phyloP scores from a whole-genome alignment of 1,139 yeast genomes.

The Candida sanyaensis region DNA sequence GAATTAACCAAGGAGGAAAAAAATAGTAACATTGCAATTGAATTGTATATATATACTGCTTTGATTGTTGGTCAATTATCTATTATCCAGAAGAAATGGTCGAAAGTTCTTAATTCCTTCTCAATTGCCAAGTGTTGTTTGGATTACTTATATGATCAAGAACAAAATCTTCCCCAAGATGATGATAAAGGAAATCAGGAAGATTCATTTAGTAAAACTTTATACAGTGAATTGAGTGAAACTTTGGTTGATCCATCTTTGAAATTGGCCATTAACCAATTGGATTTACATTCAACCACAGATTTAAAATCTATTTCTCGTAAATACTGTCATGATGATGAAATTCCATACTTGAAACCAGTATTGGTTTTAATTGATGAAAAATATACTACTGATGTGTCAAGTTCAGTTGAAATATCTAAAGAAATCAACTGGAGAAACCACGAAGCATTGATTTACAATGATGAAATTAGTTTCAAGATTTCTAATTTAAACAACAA shows the following conservation, averaged over 20 bases:
- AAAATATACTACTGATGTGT: slow-evolving; percentile 39
- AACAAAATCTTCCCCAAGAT: background rate
- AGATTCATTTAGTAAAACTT: slow-evolving; percentile 35
- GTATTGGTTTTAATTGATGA: slow-evolving; percentile 47
- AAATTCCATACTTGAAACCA: slow-evolving; percentile 35
- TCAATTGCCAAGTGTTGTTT: slow-evolving; percentile 65
- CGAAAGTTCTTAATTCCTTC: slow-evolving; percentile 49
- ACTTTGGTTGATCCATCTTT: slow-evolving; percentile 70
- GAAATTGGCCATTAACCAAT: slow-evolving; percentile 55
- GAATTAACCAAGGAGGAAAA: slow-evolving; percentile 37
- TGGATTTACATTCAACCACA: slow-evolving; percentile 26
- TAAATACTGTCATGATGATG: slow-evolving; percentile 36
- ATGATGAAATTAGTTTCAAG: slow-evolving; percentile 71
- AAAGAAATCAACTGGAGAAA: slow-evolving; percentile 65
- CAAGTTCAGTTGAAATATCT: slow-evolving; percentile 29
- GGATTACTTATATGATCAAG: slow-evolving; percentile 42
- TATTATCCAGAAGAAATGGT: slow-evolving; percentile 62
- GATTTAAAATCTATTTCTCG: slow-evolving; percentile 53
- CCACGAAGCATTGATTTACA: slow-evolving; percentile 67
- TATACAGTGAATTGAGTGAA: slow-evolving; percentile 59
- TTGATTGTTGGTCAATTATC: slow-evolving; percentile 61
- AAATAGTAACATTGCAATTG: slow-evolving; percentile 38
- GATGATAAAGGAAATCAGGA: slow-evolving; percentile 19
- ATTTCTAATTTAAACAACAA: slow-evolving; percentile 46
- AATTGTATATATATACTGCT: slow-evolving; percentile 60